Evolutionary conservation across 495 filamentous ascomycete species (phyloP).

Genomic region (Haplographium delicatum): DNA sequence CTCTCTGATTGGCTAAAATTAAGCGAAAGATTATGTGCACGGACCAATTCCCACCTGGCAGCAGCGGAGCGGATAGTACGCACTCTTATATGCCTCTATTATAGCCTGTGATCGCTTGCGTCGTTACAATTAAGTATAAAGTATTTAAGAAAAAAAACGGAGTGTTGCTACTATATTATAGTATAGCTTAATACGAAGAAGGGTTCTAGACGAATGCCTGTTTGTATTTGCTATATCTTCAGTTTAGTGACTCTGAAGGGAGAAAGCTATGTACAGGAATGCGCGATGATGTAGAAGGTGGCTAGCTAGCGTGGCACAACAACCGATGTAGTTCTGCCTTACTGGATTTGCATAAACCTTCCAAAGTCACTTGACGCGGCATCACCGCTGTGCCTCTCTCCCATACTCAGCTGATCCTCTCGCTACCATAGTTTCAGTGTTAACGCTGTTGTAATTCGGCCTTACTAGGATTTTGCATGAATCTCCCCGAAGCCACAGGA

Average conservation of each 20-base stretch:
- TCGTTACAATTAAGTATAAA: background rate
- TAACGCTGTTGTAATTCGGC: background rate
- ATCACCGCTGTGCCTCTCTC: background rate
- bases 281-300: too few species aligned
- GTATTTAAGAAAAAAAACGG: too few species aligned
- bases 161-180: too few species aligned
- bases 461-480: constrained; percentile 3
- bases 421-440: constrained; percentile 1
- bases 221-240: background rate
- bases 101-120: background rate
- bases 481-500: background rate
- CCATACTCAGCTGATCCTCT: constrained; percentile 1
- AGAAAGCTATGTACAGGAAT: background rate
- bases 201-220: background rate
- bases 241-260: background rate
- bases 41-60: background rate
- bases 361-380: background rate
- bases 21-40: background rate
- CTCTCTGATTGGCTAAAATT: background rate
- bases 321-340: background rate
- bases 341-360: background rate
- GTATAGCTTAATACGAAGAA: too few species aligned
- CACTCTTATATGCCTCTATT: background rate
- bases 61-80: background rate
- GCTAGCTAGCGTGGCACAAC: background rate